These are phyloP conservation scores for Salix viminalis DNA, from an alignment of 345 rosid species.

Conservation along the genomic window DNA sequence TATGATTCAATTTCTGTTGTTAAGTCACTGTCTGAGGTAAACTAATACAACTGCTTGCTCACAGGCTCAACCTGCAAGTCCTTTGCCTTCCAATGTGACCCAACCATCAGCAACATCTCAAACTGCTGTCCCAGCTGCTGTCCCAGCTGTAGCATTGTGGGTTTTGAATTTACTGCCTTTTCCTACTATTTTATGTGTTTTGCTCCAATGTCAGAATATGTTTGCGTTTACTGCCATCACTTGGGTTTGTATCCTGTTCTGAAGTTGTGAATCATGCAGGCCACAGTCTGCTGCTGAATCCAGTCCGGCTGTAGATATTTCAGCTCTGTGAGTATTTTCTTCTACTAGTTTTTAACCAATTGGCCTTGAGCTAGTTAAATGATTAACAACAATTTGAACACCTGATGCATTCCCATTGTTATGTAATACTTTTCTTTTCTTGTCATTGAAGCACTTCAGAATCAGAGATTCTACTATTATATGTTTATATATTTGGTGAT, in stretches of 20 bases:
- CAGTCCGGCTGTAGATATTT: conserved; percentile 9
- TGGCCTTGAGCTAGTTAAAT: no score
- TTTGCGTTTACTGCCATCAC: neutral
- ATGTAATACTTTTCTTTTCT: neutral
- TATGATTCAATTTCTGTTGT: neutral
- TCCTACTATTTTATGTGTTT: neutral
- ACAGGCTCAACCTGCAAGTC: conserved; percentile 15
- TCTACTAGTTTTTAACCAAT: neutral
- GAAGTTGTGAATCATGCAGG: conserved; percentile 1
- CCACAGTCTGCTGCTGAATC: conserved; percentile 15
- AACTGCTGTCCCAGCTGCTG: conserved; percentile 8
- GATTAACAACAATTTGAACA: no score
- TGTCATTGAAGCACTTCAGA: neutral
- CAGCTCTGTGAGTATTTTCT: conserved; percentile 14
- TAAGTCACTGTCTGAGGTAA: neutral
- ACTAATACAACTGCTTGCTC: neutral
- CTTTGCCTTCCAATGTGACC: conserved; percentile 11
- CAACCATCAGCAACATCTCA: conserved; percentile 7
- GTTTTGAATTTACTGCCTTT: conserved; percentile 3
- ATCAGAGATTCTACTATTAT: no score
- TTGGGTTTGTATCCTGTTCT: neutral
- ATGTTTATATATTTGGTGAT: neutral
- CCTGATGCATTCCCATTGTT: neutral
- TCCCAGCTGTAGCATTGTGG: conserved; percentile 6
- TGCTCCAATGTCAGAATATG: neutral